Percentiles rank a stretch among this genome's conserved stretches.
phyloP scores from a whole-genome alignment of 2,329 filamentous ascomycete genomes.

The Lecanicillium sp. region DNA sequence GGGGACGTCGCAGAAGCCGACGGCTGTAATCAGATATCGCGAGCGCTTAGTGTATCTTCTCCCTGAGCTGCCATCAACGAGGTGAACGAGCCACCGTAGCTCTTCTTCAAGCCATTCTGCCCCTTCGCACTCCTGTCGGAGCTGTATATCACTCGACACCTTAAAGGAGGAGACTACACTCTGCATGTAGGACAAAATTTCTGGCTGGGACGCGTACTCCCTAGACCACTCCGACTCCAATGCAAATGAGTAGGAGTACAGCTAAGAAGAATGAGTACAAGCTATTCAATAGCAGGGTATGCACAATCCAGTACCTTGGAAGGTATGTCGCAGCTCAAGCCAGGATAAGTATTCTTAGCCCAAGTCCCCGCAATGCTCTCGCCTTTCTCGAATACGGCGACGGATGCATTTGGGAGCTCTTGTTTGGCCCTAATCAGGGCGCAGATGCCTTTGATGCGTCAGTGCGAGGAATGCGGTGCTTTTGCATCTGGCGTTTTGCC shows the following conservation, averaged over 20 bases:
- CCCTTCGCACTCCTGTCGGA: neutral
- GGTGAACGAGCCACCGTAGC: neutral
- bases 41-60: neutral
- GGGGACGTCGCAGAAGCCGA: neutral
- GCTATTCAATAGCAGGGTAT: neutral
- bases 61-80: neutral
- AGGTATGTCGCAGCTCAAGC: neutral
- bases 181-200: neutral
- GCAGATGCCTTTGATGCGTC: no score
- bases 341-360: neutral
- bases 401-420: no score
- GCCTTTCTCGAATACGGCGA: no score
- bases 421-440: no score
- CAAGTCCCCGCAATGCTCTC: no score
- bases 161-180: neutral
- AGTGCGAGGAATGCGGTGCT: no score
- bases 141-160: neutral
- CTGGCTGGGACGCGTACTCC: neutral
- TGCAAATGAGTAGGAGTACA: neutral
- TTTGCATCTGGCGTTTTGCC: no score
- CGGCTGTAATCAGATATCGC: neutral
- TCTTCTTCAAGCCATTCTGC: neutral
- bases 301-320: neutral
- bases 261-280: neutral
- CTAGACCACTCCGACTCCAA: neutral